phyloP scores from a whole-genome alignment of 1,284 basidiomycete species.

The Moniliophthora roreri region DNA sequence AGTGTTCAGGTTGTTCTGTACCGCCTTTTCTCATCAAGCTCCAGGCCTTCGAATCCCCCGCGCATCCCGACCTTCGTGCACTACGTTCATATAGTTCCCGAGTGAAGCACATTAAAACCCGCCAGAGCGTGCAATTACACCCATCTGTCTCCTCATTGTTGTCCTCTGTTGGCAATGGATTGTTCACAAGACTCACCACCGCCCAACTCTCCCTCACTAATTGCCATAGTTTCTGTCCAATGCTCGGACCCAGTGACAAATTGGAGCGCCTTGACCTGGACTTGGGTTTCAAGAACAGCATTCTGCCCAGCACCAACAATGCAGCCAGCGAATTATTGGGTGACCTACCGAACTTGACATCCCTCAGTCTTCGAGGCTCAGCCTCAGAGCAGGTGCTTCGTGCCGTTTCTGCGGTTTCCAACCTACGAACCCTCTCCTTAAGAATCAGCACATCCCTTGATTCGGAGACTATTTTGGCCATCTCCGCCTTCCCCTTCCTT shows the following conservation, averaged over 20 bases:
- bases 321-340: slow-evolving; percentile 28
- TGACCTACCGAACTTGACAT: slow-evolving; percentile 31
- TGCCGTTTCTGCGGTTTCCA: slow-evolving; percentile 35
- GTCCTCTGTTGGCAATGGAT: slow-evolving; percentile 5
- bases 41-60: slow-evolving; percentile 18
- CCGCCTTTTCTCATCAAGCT: not conserved
- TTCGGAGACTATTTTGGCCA: slow-evolving; percentile 36
- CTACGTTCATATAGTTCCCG: slow-evolving; percentile 46
- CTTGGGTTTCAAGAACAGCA: slow-evolving; percentile 36
- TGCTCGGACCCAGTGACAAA: slow-evolving; percentile 32
- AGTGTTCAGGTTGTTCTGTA: slow-evolving; percentile 14
- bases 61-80: slow-evolving; percentile 21
- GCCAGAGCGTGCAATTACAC: slow-evolving; percentile 28
- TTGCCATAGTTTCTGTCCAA: slow-evolving; percentile 27
- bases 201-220: slow-evolving; percentile 38
- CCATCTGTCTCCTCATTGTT: slow-evolving; percentile 24
- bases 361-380: slow-evolving; percentile 47
- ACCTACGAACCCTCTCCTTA: slow-evolving; percentile 43
- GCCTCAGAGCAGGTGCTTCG: slow-evolving; percentile 35
- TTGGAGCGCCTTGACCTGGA: slow-evolving; percentile 43
- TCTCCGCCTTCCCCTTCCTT: slow-evolving; percentile 43
- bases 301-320: slow-evolving; percentile 12
- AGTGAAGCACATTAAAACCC: slow-evolving; percentile 44
- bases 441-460: slow-evolving; percentile 42
- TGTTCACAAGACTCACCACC: slow-evolving; percentile 30